Percentiles rank a stretch among this genome's conserved stretches.
These are phyloP conservation scores for Dipteronia sinensis DNA, from an alignment of 345 rosid genomes.

Conservation along the genomic window DNA sequence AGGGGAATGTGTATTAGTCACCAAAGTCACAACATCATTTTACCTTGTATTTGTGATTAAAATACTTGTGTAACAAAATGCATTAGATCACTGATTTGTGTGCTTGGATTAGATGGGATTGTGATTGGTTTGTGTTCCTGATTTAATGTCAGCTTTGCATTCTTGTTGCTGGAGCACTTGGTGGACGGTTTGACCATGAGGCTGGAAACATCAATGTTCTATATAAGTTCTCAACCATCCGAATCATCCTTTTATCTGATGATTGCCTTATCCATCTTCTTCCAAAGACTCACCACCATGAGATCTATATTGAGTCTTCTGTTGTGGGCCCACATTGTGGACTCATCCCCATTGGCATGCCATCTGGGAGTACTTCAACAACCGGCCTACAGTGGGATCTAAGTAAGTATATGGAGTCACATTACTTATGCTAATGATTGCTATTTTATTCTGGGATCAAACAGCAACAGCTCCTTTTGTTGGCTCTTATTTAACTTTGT, in stretches of 20 bases:
- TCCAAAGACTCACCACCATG: slow-evolving; percentile 66
- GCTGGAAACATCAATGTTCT: slow-evolving; percentile 84
- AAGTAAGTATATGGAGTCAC: slow-evolving; percentile 46
- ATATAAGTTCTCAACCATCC: slow-evolving; percentile 51
- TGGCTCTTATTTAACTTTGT: slow-evolving; percentile 1
- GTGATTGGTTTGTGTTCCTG: slow-evolving; percentile 12
- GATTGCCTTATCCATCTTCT: slow-evolving; percentile 83
- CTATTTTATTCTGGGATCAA: neutral
- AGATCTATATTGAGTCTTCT: slow-evolving; percentile 58
- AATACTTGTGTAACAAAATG: neutral
- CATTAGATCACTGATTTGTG: neutral
- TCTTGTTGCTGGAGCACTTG: slow-evolving; percentile 94
- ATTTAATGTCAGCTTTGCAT: slow-evolving; percentile 61
- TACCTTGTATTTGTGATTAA: neutral
- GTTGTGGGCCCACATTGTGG: slow-evolving; percentile 92
- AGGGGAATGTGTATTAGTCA: neutral
- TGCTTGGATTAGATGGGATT: slow-evolving; percentile 13
- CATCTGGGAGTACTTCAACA: slow-evolving; percentile 71
- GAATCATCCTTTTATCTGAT: slow-evolving; percentile 71
- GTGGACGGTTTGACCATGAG: slow-evolving; percentile 97
- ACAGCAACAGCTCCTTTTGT: slow-evolving; percentile 3
- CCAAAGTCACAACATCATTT: neutral
- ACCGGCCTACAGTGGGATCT: slow-evolving; percentile 94
- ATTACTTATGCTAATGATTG: slow-evolving; percentile 1
- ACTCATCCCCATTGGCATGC: slow-evolving; percentile 77